A percentile compares a stretch with the other conserved stretches of the same genome.
These are phyloP conservation scores for Trypanosoma melophagium DNA, from an alignment of 208 protist species.

Conservation along the genomic window DNA sequence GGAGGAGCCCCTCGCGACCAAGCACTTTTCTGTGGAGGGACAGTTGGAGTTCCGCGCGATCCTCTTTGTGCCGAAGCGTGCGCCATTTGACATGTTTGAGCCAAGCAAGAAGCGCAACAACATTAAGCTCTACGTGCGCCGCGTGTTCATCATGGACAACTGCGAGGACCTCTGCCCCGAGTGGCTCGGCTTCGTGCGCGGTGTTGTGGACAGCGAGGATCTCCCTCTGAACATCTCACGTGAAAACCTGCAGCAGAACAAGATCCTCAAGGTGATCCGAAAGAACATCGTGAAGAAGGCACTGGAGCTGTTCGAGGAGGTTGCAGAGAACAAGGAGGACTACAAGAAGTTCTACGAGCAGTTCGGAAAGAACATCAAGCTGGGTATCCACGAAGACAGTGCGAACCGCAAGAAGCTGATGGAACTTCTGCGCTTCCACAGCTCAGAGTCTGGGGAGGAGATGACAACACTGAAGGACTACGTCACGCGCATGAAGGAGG, in stretches of 20 bases:
- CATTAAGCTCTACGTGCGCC: constrained; percentile 97
- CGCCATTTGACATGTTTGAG: constrained; percentile 98
- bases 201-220: constrained; percentile 98
- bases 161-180: constrained; percentile 97
- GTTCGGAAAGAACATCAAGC: constrained; percentile 98
- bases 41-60: constrained; percentile 96
- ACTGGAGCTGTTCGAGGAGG: constrained; percentile 96
- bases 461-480: constrained; percentile 96
- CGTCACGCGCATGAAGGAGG: constrained; percentile 95
- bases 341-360: constrained; percentile 98
- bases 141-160: constrained; percentile 99
- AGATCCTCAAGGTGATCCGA: constrained; percentile 97
- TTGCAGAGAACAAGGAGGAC: constrained; percentile 97
- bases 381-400: constrained; percentile 98
- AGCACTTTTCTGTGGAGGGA: constrained; percentile 98
- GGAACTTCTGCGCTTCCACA: constrained; percentile 94
- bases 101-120: constrained; percentile 97
- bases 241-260: constrained; percentile 98
- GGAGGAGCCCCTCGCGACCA: constrained; percentile 96
- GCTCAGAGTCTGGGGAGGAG: constrained; percentile 92
- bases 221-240: constrained; percentile 99
- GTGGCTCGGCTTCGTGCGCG: constrained; percentile 95
- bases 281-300: constrained; percentile 99
- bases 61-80: constrained; percentile 95
- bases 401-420: constrained; percentile 94